phyloP scores from a whole-genome alignment of 108 stramenopile species.

The Bacterosira constricta region DNA sequence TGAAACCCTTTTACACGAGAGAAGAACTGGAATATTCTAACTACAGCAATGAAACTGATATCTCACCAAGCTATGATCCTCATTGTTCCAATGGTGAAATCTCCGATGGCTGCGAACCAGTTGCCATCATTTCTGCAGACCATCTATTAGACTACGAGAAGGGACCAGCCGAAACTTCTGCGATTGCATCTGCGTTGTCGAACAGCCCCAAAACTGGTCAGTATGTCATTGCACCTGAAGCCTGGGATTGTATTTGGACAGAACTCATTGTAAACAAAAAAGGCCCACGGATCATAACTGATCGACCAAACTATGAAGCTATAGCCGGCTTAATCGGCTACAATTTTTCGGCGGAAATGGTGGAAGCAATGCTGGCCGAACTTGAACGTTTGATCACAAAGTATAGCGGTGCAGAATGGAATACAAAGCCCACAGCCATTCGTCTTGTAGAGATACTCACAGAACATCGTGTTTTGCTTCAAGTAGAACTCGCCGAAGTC shows the following conservation, averaged over 20 bases:
- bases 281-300: slow-evolving; percentile 10
- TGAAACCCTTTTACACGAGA: too few relatives aligned
- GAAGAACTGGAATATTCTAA: slow-evolving; percentile 35
- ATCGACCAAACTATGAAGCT: neutral
- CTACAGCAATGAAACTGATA: slow-evolving; percentile 7
- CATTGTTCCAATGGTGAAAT: slow-evolving; percentile 28
- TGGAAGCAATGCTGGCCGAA: slow-evolving; percentile 24
- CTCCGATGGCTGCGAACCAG: slow-evolving; percentile 39
- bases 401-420: slow-evolving; percentile 18
- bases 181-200: slow-evolving; percentile 12
- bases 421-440: slow-evolving; percentile 2
- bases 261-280: slow-evolving; percentile 27
- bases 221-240: slow-evolving; percentile 33
- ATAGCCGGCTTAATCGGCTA: too few relatives aligned
- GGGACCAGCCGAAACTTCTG: slow-evolving; percentile 14
- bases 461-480: slow-evolving; percentile 8
- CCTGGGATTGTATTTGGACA: too few relatives aligned
- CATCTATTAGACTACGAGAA: slow-evolving; percentile 16
- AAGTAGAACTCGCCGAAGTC: slow-evolving; percentile 22
- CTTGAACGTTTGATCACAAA: slow-evolving; percentile 21
- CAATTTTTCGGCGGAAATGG: slow-evolving; percentile 6
- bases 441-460: slow-evolving; percentile 19
- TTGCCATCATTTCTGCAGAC: slow-evolving; percentile 39
- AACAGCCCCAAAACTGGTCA: slow-evolving; percentile 9
- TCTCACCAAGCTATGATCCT: slow-evolving; percentile 36